Conservation (phyloP, 805 yeast genomes). For the Saturnispora sekii region DNA sequence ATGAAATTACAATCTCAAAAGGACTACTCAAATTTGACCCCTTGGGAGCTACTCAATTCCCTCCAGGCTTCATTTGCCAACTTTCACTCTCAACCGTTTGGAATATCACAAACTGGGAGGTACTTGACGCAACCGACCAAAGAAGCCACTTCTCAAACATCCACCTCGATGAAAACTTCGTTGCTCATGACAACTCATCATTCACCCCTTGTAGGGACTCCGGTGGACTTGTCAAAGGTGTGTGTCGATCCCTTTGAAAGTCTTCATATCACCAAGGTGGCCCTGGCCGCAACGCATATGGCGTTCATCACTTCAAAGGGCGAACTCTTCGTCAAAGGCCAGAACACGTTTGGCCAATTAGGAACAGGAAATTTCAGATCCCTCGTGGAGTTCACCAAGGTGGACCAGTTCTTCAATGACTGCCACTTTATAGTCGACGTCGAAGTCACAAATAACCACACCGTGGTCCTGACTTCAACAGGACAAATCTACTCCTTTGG, state of each 20-base stretch:
- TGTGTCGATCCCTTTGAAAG: neutral
- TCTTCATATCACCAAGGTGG: slow-evolving; percentile 3
- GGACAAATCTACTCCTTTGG: slow-evolving; percentile 77
- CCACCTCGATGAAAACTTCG: neutral
- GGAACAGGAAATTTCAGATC: slow-evolving; percentile 5
- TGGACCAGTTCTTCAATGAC: slow-evolving; percentile 9
- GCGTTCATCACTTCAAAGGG: slow-evolving; percentile 11
- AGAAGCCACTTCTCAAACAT: neutral
- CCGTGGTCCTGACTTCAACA: slow-evolving; percentile 42
- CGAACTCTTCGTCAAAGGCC: slow-evolving; percentile 53
- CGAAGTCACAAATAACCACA: slow-evolving; percentile 57
- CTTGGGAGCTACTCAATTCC: slow-evolving; percentile 50
- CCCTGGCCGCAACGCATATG: slow-evolving; percentile 7
- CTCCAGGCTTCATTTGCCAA: slow-evolving; percentile 1
- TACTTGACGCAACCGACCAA: neutral
- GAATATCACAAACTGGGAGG: slow-evolving; percentile 6
- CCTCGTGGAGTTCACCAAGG: neutral
- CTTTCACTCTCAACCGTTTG: neutral
- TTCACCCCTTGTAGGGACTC: neutral
- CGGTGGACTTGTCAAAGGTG: no score
- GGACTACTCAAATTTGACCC: slow-evolving; percentile 65
- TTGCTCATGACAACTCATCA: neutral
- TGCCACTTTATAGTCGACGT: slow-evolving; percentile 28
- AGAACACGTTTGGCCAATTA: slow-evolving; percentile 33
- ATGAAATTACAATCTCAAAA: slow-evolving; percentile 37